phyloP scores from a whole-genome alignment of 306 rosid species.

The Begonia fuchsioides region DNA sequence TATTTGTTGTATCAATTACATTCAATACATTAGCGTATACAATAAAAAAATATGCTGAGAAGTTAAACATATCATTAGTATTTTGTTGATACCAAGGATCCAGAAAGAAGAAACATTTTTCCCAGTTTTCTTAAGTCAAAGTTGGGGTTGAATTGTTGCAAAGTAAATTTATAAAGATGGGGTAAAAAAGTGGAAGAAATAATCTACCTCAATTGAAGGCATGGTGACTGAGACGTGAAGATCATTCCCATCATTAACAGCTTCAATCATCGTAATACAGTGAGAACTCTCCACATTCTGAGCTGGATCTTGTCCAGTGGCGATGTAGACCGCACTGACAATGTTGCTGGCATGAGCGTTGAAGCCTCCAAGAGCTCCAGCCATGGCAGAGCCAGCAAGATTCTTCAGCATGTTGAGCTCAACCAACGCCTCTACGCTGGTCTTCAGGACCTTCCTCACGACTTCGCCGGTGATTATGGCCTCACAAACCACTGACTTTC shows the following conservation, averaged over 20 bases:
- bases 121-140: no score
- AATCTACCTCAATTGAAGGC: conserved; percentile 15
- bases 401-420: conserved; percentile 18
- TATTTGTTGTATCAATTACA: no score
- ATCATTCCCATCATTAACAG: conserved; percentile 12
- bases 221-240: conserved; percentile 16
- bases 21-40: no score
- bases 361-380: conserved; percentile 16
- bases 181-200: no score
- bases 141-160: no score
- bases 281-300: conserved; percentile 18
- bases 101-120: no score
- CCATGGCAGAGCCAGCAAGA: conserved; percentile 14
- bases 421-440: conserved; percentile 8
- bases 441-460: conserved; percentile 13
- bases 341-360: conserved; percentile 17
- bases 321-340: conserved; percentile 7
- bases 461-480: conserved; percentile 7
- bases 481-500: conserved; percentile 16
- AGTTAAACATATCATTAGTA: no score
- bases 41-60: no score
- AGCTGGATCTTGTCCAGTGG: conserved; percentile 17
- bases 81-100: no score
- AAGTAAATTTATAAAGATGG: no score
- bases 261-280: conserved; percentile 13